Base-by-base conservation (phyloP, 768 basidiomycete species). In the Trametes maxima region DNA sequence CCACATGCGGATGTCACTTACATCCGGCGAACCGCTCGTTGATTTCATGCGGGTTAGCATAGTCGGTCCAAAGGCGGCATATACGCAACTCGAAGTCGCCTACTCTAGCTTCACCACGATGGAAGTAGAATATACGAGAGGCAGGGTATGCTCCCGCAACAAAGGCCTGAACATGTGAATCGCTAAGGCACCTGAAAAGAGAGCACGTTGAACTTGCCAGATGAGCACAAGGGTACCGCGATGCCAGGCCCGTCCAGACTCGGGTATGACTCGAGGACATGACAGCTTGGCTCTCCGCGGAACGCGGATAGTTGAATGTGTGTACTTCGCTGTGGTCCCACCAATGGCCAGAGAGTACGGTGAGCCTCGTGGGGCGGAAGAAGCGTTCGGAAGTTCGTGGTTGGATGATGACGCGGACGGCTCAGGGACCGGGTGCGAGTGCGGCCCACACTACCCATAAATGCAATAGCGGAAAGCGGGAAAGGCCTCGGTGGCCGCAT, bases 361-460 rank as follows among this genome's bases (percentile, higher is more conserved):
- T 5, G 7, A 7, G 21, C 54, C 45, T n/a, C 17, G 54, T 5
- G 3, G 3, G 40, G 42, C 11, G 52, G 33, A 10, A 10, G n/a
- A n/a, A 22, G 33, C 10, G 11, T 17, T 13, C 10, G 5, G 11
- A 49, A 6, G 24, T 39, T 12, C 45, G 22, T 46, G 5, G 12
- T 2, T 37, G 17, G n/a, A n/a, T 40, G 1, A 58, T 50, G 28
- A 33, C 8, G 28, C 28, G 28, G 48, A 50, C 40, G 48, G 43
- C 40, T n/a, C n/a, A n/a, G n/a, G n/a, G n/a, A 17, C 3, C 28
- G 12, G 40, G 48, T 58, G 57, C 48, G 57, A 58, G 37, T 28
- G n/a, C 42, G 21, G n/a, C n/a, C n/a, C n/a, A n/a, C n/a, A n/a
- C n/a, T n/a, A n/a, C n/a, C n/a, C n/a, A n/a, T n/a, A n/a, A n/a